These are phyloP conservation scores for Paradendryphiella salina DNA, from an alignment of 2,329 filamentous ascomycete species.

Conservation along the genomic window DNA sequence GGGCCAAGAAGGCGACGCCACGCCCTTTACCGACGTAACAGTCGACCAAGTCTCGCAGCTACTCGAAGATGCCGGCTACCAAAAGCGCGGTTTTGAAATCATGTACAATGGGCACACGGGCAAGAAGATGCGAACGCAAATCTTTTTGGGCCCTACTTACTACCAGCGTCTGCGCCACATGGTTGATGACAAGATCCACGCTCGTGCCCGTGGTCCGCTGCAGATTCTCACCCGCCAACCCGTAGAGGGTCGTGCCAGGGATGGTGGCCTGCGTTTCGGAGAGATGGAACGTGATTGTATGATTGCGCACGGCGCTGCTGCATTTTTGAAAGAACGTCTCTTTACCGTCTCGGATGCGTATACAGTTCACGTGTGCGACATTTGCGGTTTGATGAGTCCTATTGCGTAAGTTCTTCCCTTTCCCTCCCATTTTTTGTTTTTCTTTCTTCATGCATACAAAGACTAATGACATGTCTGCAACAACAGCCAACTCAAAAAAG, in stretches of 20 bases:
- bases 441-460: too few relatives aligned
- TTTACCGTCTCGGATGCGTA: slow-evolving; percentile 99
- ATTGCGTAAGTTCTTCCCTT: slow-evolving; percentile 78
- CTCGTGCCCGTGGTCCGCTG: slow-evolving; percentile 92
- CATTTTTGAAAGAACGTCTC: slow-evolving; percentile 94
- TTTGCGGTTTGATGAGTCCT: slow-evolving; percentile 97
- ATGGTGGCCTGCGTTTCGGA: slow-evolving; percentile 98
- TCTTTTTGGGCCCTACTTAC: slow-evolving; percentile 97
- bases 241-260: slow-evolving; percentile 95
- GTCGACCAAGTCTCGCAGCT: slow-evolving; percentile 90
- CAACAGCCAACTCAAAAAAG: slow-evolving; percentile 83
- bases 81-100: slow-evolving; percentile 94
- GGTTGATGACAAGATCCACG: slow-evolving; percentile 99
- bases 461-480: slow-evolving; percentile 25
- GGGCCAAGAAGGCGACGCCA: slow-evolving; percentile 95
- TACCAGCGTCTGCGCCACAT: slow-evolving; percentile 98
- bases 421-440: too few relatives aligned
- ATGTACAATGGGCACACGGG: slow-evolving; percentile 99
- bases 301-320: slow-evolving; percentile 98
- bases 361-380: slow-evolving; percentile 96
- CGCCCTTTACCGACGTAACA: slow-evolving; percentile 96
- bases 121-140: slow-evolving; percentile 86
- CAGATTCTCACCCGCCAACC: slow-evolving; percentile 97
- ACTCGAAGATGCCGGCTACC: slow-evolving; percentile 86
- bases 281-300: slow-evolving; percentile 99